Evolutionary conservation across 495 filamentous ascomycete genomes (phyloP).

Genomic region (Echria macrotheca): DNA sequence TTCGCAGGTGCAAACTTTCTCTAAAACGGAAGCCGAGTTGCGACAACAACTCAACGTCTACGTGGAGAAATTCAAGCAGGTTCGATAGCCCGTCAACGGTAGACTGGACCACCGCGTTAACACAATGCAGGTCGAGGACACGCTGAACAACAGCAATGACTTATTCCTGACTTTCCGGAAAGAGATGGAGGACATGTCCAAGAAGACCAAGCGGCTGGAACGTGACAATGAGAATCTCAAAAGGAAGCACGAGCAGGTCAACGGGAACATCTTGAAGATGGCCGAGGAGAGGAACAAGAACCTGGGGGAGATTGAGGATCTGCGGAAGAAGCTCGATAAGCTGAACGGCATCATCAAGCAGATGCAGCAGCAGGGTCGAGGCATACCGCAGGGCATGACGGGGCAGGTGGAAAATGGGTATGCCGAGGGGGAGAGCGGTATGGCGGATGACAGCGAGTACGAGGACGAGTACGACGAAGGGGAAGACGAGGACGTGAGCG

Average conservation of each 20-base stretch:
- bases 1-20: conserved; percentile 89
- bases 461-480: conserved; percentile 68
- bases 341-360: conserved; percentile 88
- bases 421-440: conserved; percentile 39
- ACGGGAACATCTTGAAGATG: conserved; percentile 95
- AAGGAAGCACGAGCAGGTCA: conserved; percentile 88
- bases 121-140: conserved; percentile 83
- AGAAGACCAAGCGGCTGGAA: conserved; percentile 96
- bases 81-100: conserved; percentile 43
- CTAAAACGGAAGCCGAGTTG: conserved; percentile 90
- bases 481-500: conserved; percentile 44
- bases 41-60: conserved; percentile 96
- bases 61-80: conserved; percentile 99
- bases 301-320: conserved; percentile 71
- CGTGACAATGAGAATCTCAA: conserved; percentile 91
- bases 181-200: conserved; percentile 99
- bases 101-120: neutral
- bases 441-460: conserved; percentile 68
- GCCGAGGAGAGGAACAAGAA: conserved; percentile 86
- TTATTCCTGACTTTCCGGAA: conserved; percentile 96
- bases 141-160: conserved; percentile 97
- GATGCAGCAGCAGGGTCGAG: conserved; percentile 88
- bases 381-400: conserved; percentile 52
- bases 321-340: conserved; percentile 85
- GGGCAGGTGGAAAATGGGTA: conserved; percentile 52